Conservation (phyloP, 1,139 yeast genomes). For the Candida frijolesensis region DNA sequence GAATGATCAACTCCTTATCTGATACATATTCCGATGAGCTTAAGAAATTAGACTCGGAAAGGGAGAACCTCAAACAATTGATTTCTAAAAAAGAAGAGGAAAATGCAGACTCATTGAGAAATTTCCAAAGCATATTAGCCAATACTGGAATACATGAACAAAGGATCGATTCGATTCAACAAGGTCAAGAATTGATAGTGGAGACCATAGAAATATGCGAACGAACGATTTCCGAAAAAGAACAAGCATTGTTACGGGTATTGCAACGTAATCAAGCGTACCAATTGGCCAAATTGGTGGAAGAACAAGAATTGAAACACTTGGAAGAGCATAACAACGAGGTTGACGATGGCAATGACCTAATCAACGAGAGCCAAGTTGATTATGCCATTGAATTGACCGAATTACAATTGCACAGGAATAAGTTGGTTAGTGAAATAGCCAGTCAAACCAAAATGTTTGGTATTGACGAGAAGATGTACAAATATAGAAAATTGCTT, state of each 20-base stretch:
- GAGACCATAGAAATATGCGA: conserved; percentile 25
- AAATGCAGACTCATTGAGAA: conserved; percentile 9
- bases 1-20: conserved; percentile 48
- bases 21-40: conserved; percentile 38
- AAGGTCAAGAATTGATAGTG: conserved; percentile 29
- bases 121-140: conserved; percentile 12
- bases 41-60: conserved; percentile 23
- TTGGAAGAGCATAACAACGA: conserved; percentile 15
- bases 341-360: conserved; percentile 15
- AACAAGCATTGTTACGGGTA: conserved; percentile 29
- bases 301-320: conserved; percentile 24
- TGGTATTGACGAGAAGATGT: conserved; percentile 60
- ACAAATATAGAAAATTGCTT: conserved; percentile 78
- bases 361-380: conserved; percentile 24
- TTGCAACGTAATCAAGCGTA: conserved; percentile 35
- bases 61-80: conserved; percentile 21
- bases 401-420: conserved; percentile 54
- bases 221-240: conserved; percentile 36
- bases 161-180: conserved; percentile 25
- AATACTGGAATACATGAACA: conserved; percentile 26
- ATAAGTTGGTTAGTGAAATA: conserved; percentile 42
- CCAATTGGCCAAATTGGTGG: conserved; percentile 31
- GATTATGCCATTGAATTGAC: conserved; percentile 47
- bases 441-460: conserved; percentile 36
- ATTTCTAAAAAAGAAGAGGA: conserved; percentile 16